Evolutionary conservation across 495 filamentous ascomycete species (phyloP).

Genomic region (Tuber indicum): DNA sequence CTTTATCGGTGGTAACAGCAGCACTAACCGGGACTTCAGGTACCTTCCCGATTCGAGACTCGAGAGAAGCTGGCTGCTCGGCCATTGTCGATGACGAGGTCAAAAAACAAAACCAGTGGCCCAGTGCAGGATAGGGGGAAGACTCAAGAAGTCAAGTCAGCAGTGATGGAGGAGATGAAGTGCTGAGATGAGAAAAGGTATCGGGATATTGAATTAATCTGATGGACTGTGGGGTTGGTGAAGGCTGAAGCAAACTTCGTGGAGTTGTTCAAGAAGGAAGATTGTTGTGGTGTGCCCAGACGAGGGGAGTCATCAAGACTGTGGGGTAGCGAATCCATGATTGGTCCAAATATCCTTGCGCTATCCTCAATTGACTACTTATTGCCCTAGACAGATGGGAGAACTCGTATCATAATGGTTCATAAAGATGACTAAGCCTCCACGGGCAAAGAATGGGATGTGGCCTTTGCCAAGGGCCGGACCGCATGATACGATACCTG

Average conservation of each 20-base stretch:
- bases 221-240: background rate
- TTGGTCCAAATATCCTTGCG: background rate
- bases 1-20: constrained; percentile 1
- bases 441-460: background rate
- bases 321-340: background rate
- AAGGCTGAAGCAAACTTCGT: background rate
- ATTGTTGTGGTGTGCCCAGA: background rate
- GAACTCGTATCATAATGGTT: background rate
- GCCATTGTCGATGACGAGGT: constrained; percentile 31
- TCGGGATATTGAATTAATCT: background rate
- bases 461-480: background rate
- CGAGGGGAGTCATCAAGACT: background rate
- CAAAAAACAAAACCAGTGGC: background rate
- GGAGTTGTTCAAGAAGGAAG: background rate
- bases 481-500: too few relatives aligned
- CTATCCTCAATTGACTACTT: background rate
- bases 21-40: constrained; percentile 10
- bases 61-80: constrained; percentile 26
- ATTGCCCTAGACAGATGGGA: background rate
- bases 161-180: background rate
- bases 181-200: background rate
- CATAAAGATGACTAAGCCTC: background rate
- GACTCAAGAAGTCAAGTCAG: background rate
- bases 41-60: constrained; percentile 39
- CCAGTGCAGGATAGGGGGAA: background rate